Percentiles rank a stretch among this genome's conserved stretches.
phyloP scores from a whole-genome alignment of 2,329 filamentous ascomycete species.

The Aspergillus eucalypticola region DNA sequence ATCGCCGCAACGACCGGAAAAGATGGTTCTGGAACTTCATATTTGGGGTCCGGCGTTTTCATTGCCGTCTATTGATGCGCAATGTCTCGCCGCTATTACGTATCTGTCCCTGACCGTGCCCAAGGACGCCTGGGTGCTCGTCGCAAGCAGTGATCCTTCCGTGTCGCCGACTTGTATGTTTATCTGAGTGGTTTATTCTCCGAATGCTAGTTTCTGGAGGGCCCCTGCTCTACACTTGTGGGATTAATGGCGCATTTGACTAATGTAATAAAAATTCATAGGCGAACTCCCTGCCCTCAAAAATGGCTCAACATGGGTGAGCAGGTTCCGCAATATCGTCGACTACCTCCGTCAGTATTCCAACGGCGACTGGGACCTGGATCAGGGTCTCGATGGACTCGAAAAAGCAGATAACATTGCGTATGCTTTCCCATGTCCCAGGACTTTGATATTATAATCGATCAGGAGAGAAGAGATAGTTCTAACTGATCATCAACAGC shows the following conservation, averaged over 20 bases:
- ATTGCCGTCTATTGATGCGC: slow-evolving; percentile 84
- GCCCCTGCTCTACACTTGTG: neutral
- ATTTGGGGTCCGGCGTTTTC: slow-evolving; percentile 89
- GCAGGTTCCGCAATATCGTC: slow-evolving; percentile 56
- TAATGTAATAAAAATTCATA: slow-evolving; percentile 26
- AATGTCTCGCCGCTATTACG: slow-evolving; percentile 81
- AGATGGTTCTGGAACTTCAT: slow-evolving; percentile 71
- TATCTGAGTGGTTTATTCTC: slow-evolving; percentile 5
- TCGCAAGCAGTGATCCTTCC: slow-evolving; percentile 72
- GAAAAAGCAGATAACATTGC: slow-evolving; percentile 52
- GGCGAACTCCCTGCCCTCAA: slow-evolving; percentile 60
- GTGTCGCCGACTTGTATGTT: slow-evolving; percentile 69
- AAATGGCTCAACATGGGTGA: slow-evolving; percentile 56
- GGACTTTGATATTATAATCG: too few species aligned
- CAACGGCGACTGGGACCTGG: slow-evolving; percentile 51
- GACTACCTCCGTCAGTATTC: slow-evolving; percentile 52
- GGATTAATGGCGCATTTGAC: neutral
- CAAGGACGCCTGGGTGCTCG: slow-evolving; percentile 64
- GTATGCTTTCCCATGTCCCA: slow-evolving; percentile 35
- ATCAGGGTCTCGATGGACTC: slow-evolving; percentile 43
- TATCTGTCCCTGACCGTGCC: slow-evolving; percentile 69
- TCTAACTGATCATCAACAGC: slow-evolving; percentile 20
- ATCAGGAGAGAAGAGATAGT: neutral
- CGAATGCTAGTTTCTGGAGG: neutral
- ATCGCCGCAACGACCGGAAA: slow-evolving; percentile 12